These are phyloP conservation scores for Talaromyces sp. DNA, from an alignment of 2,329 filamentous ascomycete species.

Conservation along the genomic window DNA sequence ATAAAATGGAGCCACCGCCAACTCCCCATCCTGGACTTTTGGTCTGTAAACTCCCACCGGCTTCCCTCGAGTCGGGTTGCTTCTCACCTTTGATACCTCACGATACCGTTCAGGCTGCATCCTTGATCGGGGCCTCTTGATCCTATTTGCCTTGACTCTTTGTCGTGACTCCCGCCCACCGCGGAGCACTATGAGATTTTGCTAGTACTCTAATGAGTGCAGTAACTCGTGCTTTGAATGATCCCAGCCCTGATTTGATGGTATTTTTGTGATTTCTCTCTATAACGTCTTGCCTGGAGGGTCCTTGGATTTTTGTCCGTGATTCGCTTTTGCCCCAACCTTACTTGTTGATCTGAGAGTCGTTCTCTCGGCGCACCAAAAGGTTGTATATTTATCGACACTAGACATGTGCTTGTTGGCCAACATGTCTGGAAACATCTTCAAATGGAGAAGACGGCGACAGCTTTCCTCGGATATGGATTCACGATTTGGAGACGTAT, in stretches of 20 bases:
- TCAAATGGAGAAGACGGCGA: constrained; percentile 29
- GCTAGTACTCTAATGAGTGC: neutral
- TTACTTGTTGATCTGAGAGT: neutral
- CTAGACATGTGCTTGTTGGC: constrained; percentile 10
- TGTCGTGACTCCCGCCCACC: neutral
- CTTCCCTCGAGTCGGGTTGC: neutral
- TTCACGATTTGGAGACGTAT: constrained; percentile 36
- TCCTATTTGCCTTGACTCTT: neutral
- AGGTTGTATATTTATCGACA: neutral
- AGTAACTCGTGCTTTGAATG: neutral
- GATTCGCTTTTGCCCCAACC: neutral
- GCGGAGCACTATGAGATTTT: constrained; percentile 1
- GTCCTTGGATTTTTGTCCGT: neutral
- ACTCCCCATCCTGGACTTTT: neutral
- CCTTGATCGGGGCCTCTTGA: neutral
- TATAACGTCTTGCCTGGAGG: neutral
- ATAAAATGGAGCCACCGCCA: constrained; percentile 1
- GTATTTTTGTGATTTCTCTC: neutral
- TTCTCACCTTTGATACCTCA: neutral
- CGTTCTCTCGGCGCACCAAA: neutral
- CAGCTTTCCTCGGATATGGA: constrained; percentile 33
- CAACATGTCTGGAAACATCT: constrained; percentile 18
- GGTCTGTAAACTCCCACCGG: neutral
- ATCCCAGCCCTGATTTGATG: neutral
- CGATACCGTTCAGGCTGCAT: neutral